Evolutionary conservation across 495 filamentous ascomycete species (phyloP).

Genomic region (Chlorociboria aeruginascens): DNA sequence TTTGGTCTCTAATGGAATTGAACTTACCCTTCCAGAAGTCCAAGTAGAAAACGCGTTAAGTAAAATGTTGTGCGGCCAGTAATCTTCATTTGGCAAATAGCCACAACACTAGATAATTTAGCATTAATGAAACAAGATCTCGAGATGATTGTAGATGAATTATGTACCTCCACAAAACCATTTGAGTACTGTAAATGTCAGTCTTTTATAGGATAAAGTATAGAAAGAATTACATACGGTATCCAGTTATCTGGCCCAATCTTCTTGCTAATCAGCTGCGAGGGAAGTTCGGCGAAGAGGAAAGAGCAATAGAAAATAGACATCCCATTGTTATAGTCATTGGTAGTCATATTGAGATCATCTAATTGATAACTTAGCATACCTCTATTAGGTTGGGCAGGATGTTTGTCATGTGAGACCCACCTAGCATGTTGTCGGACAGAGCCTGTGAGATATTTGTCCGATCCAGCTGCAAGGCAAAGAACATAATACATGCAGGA

Average conservation of each 20-base stretch:
- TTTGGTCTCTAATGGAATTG: no score
- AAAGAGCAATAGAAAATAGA: slow-evolving; percentile 26
- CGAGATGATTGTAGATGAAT: slow-evolving; percentile 35
- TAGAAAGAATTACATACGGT: no score
- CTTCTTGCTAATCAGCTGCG: slow-evolving; percentile 25
- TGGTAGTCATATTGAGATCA: slow-evolving; percentile 39
- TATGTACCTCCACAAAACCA: slow-evolving; percentile 2
- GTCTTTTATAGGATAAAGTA: no score
- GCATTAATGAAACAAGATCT: slow-evolving; percentile 24
- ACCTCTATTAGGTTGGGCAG: no score
- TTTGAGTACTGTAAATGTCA: no score
- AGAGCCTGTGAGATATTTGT: slow-evolving; percentile 43
- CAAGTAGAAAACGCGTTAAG: slow-evolving; percentile 24
- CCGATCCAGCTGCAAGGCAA: slow-evolving; percentile 45
- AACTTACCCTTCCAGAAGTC: slow-evolving; percentile 22
- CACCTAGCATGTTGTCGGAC: slow-evolving; percentile 38
- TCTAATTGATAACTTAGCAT: neutral
- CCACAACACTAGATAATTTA: neutral
- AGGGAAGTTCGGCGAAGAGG: slow-evolving; percentile 25
- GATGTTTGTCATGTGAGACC: no score
- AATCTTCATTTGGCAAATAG: slow-evolving; percentile 25
- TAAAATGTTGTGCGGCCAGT: slow-evolving; percentile 26
- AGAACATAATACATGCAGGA: slow-evolving; percentile 26
- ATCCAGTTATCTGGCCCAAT: slow-evolving; percentile 13
- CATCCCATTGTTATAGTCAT: slow-evolving; percentile 29